A percentile compares a stretch with the other conserved stretches of the same genome.
phyloP scores from a whole-genome alignment of 140 eudicot genomes.

The Bidens hawaiensis region DNA sequence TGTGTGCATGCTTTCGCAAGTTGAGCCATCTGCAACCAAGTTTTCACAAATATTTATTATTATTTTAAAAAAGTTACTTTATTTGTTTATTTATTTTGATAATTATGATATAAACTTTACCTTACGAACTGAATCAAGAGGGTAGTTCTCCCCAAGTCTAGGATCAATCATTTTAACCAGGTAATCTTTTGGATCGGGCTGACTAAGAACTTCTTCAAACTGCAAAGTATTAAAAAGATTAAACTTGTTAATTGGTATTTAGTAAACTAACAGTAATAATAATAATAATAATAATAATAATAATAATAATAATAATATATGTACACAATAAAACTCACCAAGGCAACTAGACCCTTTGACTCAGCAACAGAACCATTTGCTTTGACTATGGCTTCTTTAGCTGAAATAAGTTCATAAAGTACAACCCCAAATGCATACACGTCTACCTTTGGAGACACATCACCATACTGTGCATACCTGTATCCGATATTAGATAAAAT shows the following conservation, averaged over 20 bases:
- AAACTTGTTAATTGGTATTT: neutral
- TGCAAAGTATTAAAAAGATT: conserved; percentile 17
- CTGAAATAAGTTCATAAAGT: conserved; percentile 85
- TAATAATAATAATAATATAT: neutral
- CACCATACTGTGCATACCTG: conserved; percentile 83
- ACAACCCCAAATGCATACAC: conserved; percentile 98
- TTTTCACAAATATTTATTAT: neutral
- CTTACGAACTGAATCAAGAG: conserved; percentile 71
- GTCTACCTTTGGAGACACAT: conserved; percentile 84
- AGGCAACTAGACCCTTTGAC: conserved; percentile 64
- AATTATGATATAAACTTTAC: conserved; percentile 25
- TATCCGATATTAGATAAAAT: conserved; percentile 18
- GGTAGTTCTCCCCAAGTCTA: conserved; percentile 70
- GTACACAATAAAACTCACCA: conserved; percentile 43
- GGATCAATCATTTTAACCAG: conserved; percentile 69
- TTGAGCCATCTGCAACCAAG: conserved; percentile 68
- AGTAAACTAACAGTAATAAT: too few species aligned
- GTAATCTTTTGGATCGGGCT: conserved; percentile 49
- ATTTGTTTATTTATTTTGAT: neutral
- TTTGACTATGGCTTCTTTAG: conserved; percentile 83
- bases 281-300: too few species aligned
- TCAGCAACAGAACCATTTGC: conserved; percentile 40
- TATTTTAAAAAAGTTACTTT: neutral
- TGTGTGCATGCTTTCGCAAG: conserved; percentile 89
- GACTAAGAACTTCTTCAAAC: conserved; percentile 68